phyloP scores from a whole-genome alignment of 768 basidiomycete genomes.

The Lactarius hatsudake region DNA sequence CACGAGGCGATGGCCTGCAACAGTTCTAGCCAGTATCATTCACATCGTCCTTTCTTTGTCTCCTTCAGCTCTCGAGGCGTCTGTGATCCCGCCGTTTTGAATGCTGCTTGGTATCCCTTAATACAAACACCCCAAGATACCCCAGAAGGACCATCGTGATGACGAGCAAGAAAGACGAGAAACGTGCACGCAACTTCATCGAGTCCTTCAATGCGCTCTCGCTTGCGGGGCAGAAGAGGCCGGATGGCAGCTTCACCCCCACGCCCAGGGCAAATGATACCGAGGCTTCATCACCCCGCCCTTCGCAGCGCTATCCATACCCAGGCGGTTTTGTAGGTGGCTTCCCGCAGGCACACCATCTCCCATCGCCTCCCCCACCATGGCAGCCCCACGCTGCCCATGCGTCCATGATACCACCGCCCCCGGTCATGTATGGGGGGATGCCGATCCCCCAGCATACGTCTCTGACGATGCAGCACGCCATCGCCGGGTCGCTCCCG shows the following conservation, averaged over 20 bases:
- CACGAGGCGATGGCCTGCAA: conserved; percentile 8
- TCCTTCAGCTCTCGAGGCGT: background rate
- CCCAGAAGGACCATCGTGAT: conserved; percentile 6
- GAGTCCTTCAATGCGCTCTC: conserved; percentile 36
- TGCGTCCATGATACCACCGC: conserved; percentile 31
- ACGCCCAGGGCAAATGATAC: background rate
- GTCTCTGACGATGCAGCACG: conserved; percentile 41
- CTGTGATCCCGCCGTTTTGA: background rate
- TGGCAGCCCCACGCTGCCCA: conserved; percentile 18
- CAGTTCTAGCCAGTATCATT: background rate
- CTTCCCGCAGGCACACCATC: background rate
- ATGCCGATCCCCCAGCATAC: conserved; percentile 40
- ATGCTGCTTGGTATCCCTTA: conserved; percentile 5
- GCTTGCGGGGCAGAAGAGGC: conserved; percentile 29
- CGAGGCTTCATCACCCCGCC: background rate
- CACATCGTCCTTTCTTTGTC: background rate
- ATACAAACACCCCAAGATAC: conserved; percentile 4
- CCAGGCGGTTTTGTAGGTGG: background rate
- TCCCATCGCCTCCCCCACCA: conserved; percentile 6
- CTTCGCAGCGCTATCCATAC: background rate
- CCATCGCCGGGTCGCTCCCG: conserved; percentile 26
- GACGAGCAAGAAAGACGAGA: conserved; percentile 13
- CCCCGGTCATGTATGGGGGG: conserved; percentile 30
- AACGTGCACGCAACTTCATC: conserved; percentile 32
- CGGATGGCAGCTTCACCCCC: background rate